Evolutionary conservation across 306 rosid species (phyloP), one percentile per base, ranked within the genome.

Genomic region (Prunus armeniaca): DNA sequence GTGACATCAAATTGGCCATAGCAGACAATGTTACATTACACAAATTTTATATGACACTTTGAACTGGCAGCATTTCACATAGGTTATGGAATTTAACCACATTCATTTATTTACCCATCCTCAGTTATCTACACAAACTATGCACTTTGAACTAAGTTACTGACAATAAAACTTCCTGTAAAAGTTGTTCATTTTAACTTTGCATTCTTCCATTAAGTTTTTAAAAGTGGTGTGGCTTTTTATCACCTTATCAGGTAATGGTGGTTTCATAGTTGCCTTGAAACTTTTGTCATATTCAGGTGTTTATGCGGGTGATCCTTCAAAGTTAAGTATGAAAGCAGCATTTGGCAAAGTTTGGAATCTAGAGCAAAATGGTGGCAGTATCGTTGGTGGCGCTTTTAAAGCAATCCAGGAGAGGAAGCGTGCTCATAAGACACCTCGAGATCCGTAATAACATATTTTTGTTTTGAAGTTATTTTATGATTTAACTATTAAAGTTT

Each of bases 261-360:
- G 34, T 46, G 55, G 61, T 46, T 75, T 54, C 77, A 63, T 75
- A 20, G 15, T 56, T 74, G 43, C 72, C 71, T 72, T 72, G 70
- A 56, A 50, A 54, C 11, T 77, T 76, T 62, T 77, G 77, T 76
- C 76, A 47, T 82, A 6, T 69, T 47, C 81, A 95, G 99, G 99
- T 72, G 99, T 95, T 75, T 95, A 95, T 84, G 97, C 99, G 1
- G 97, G 97, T 9, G 97, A 95, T 84, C 97, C 99, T 92, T 88
- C 99, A 75, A 92, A 95, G 71, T 83, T 95, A 70, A 95, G 99
- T 71, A 92, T 95, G 99, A 92, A 92, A 82, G 99, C 99, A 66
- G 99, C 99, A 72, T 95, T 95, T 72, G 96, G 99, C 25, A 95
- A 89, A 85, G 97, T 95, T 67, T 95, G 99, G 99, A 91, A 61